Conservation (phyloP, 108 stramenopile genomes). For the Heterococcus sp. region DNA sequence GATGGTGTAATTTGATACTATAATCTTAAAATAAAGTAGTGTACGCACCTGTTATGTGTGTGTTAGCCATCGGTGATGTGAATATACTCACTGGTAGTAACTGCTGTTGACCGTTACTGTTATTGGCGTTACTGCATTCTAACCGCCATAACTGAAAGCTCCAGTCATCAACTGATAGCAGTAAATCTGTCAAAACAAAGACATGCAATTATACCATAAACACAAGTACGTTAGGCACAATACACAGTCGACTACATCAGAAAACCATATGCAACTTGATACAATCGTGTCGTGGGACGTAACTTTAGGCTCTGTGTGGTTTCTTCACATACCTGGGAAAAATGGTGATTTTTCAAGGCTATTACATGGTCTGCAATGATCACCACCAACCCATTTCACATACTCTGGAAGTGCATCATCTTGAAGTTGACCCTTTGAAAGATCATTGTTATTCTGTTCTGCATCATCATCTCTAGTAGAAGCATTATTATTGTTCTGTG, state of each 20-base stretch:
- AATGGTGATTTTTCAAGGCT: constrained; percentile 58
- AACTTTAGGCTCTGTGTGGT: too few relatives aligned
- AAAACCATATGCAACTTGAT: too few relatives aligned
- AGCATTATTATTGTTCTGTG: constrained; percentile 16
- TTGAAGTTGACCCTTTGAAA: too few relatives aligned
- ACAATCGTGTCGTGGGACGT: too few relatives aligned
- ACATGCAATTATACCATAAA: not conserved
- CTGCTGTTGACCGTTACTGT: not conserved
- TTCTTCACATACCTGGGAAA: constrained; percentile 56
- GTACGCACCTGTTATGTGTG: not conserved
- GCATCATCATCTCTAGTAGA: not conserved
- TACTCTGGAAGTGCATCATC: constrained; percentile 39
- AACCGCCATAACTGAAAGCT: constrained; percentile 64
- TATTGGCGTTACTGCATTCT: constrained; percentile 3
- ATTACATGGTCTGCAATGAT: constrained; percentile 56
- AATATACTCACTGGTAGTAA: not conserved
- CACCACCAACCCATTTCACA: constrained; percentile 59
- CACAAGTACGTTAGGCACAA: too few relatives aligned
- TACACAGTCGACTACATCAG: not conserved
- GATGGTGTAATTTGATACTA: not conserved
- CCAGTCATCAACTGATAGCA: constrained; percentile 58
- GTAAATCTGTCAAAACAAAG: constrained; percentile 2
- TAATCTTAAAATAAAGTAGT: not conserved
- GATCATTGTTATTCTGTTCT: constrained; percentile 29
- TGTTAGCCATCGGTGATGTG: not conserved